Percentiles rank a stretch among this genome's conserved stretches.
Conservation (phyloP, 495 filamentous ascomycete genomes). For the Pyronema omphalodes region DNA sequence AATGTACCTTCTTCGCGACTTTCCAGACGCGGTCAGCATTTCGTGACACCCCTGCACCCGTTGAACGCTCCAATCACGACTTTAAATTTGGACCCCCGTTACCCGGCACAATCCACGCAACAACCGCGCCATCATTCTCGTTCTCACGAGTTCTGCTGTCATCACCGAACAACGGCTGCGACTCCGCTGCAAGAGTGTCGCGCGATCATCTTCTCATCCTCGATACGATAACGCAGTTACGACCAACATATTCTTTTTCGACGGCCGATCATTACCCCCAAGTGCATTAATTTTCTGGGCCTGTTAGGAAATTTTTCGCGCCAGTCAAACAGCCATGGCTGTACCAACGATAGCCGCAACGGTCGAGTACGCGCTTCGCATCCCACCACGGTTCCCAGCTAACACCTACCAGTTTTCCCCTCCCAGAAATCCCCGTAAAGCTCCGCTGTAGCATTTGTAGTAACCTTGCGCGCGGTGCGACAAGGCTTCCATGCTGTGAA, state of each 20-base stretch:
- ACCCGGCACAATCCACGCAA: background rate
- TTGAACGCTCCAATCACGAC: background rate
- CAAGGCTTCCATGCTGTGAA: constrained; percentile 84
- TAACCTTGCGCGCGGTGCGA: constrained; percentile 77
- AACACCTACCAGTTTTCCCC: constrained; percentile 33
- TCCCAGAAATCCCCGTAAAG: constrained; percentile 83
- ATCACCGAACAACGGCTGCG: background rate
- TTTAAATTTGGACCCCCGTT: background rate
- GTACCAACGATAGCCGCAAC: background rate
- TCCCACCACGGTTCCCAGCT: background rate
- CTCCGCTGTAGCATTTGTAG: constrained; percentile 85
- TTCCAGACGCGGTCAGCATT: too few species aligned
- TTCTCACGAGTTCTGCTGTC: background rate
- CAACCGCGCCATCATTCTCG: background rate
- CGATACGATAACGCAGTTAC: background rate
- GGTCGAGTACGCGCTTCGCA: background rate
- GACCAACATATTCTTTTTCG: background rate
- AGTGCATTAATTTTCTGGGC: too few species aligned
- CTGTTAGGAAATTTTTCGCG: too few species aligned
- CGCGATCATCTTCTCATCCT: background rate
- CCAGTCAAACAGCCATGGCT: background rate
- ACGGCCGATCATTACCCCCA: too few species aligned
- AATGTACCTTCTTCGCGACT: too few species aligned
- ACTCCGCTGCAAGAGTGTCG: background rate
- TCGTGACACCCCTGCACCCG: too few species aligned